phyloP scores from a whole-genome alignment of 495 filamentous ascomycete species.

The Sporormia fimetaria region DNA sequence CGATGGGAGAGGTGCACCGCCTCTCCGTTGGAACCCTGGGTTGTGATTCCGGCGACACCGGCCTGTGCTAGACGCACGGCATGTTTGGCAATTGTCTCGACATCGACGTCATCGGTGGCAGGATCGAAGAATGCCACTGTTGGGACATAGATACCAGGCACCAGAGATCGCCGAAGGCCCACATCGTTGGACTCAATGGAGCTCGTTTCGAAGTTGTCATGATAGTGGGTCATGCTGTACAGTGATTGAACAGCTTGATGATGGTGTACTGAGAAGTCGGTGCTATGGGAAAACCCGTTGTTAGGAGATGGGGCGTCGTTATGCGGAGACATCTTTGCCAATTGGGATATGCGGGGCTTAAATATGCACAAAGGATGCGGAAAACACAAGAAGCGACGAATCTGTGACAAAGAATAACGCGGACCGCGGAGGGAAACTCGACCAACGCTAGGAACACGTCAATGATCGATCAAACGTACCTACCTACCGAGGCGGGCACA shows the following conservation, averaged over 20 bases:
- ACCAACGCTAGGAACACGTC: slow-evolving; percentile 19
- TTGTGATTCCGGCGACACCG: slow-evolving; percentile 69
- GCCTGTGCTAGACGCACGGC: slow-evolving; percentile 71
- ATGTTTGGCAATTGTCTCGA: slow-evolving; percentile 58
- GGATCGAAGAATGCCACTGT: slow-evolving; percentile 33
- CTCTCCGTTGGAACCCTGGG: slow-evolving; percentile 80
- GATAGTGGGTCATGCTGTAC: slow-evolving; percentile 21
- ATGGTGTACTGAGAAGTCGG: slow-evolving; percentile 14
- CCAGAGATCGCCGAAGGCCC: slow-evolving; percentile 24
- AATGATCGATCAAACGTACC: slow-evolving; percentile 8
- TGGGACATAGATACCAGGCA: slow-evolving; percentile 33
- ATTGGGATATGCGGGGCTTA: slow-evolving; percentile 1
- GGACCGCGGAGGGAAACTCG: neutral
- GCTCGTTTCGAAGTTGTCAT: slow-evolving; percentile 26
- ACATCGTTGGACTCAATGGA: slow-evolving; percentile 26
- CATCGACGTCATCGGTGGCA: slow-evolving; percentile 45
- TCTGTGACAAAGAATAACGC: slow-evolving; percentile 16
- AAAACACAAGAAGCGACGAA: neutral
- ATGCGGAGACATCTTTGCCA: slow-evolving; percentile 22
- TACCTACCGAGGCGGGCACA: slow-evolving; percentile 13
- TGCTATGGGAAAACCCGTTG: slow-evolving; percentile 13
- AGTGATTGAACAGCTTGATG: slow-evolving; percentile 22
- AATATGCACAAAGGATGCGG: slow-evolving; percentile 9
- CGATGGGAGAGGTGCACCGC: slow-evolving; percentile 31
- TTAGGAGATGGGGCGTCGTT: slow-evolving; percentile 21